Base-by-base conservation (phyloP, 345 rosid species). In the Bruguiera sexangula region DNA sequence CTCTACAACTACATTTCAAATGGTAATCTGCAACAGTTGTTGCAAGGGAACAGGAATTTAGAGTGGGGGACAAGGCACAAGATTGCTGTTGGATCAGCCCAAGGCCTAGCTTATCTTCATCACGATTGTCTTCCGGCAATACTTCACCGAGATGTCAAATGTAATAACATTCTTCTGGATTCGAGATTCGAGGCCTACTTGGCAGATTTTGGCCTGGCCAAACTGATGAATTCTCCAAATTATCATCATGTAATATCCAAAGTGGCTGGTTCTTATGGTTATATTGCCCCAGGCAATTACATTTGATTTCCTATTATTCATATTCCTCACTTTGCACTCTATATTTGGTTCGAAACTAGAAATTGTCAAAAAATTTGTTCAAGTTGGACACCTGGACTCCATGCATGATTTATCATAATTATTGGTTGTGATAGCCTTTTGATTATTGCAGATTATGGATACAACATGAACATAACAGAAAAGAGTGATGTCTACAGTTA, bases 401-500 rank as follows among this genome's bases (percentile, higher is more conserved):
- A 3, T 52, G 21, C 11, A 52, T 3, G 10, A 10, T 36, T 43
- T 27, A 54, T 62, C 3, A 7, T 31, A 64, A 21, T 65, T 24
- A 5, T 26, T 3, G 52, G 22, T 10, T 60, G 30, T 55, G 21
- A 74, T n/a, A 55, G 50, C 59, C 65, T 16, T 16, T 2, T 77
- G 21, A 11, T 64, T 32, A 39, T 60, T 84, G 83, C 95, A 94
- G 98, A 94, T 78, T 94, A 94, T 37, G 98, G 97, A 30, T 91
- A 89, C 88, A 88, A 93, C 6, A 87, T 87, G 96, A 94, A 94
- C 82, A 89, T 94, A 69, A 85, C 98, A 2, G 97, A 94, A 80
- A 94, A 91, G 82, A 94, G 97, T 62, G 98, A 94, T 71, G 98
- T 91, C 24, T 91, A 89, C 65, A 94, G 97, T 63, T 94, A 91